Evolutionary conservation across 345 rosid genomes (phyloP).

Genomic region (Melastoma malabathricum): DNA sequence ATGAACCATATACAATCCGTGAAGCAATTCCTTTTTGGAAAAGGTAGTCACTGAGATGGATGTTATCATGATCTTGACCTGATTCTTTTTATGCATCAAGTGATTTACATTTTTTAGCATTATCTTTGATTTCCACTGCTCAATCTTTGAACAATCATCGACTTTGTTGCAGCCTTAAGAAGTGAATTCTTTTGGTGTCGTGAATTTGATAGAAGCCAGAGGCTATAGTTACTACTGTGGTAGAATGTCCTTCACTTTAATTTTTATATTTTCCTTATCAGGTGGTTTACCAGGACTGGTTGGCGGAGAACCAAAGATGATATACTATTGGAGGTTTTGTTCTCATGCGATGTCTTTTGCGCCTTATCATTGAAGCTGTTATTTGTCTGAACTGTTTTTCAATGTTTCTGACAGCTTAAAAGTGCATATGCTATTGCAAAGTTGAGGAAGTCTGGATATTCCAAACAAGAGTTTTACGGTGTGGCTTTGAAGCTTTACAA

Average conservation of each 20-base stretch:
- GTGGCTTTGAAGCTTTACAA: slow-evolving; percentile 68
- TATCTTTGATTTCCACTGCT: neutral
- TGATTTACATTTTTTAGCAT: too few species aligned
- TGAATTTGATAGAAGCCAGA: neutral
- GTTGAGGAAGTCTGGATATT: slow-evolving; percentile 77
- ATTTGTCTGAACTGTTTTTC: neutral
- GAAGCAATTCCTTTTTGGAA: slow-evolving; percentile 64
- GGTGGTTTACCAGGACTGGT: slow-evolving; percentile 79
- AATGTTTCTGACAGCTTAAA: slow-evolving; percentile 30
- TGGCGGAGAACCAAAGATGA: slow-evolving; percentile 93
- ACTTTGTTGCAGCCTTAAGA: neutral
- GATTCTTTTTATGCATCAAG: too few species aligned
- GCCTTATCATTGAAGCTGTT: neutral
- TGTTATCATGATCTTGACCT: neutral
- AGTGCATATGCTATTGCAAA: slow-evolving; percentile 78
- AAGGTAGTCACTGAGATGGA: slow-evolving; percentile 29
- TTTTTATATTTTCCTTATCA: slow-evolving; percentile 17
- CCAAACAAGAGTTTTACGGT: slow-evolving; percentile 56
- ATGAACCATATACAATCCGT: slow-evolving; percentile 63
- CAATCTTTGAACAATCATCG: neutral
- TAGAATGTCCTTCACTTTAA: neutral
- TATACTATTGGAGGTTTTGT: slow-evolving; percentile 47
- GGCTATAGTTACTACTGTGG: neutral
- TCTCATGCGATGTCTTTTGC: neutral
- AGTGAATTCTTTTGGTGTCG: neutral